These are phyloP conservation scores for Vitis labrusca DNA, from an alignment of 164 flowering plant species.

Conservation along the genomic window DNA sequence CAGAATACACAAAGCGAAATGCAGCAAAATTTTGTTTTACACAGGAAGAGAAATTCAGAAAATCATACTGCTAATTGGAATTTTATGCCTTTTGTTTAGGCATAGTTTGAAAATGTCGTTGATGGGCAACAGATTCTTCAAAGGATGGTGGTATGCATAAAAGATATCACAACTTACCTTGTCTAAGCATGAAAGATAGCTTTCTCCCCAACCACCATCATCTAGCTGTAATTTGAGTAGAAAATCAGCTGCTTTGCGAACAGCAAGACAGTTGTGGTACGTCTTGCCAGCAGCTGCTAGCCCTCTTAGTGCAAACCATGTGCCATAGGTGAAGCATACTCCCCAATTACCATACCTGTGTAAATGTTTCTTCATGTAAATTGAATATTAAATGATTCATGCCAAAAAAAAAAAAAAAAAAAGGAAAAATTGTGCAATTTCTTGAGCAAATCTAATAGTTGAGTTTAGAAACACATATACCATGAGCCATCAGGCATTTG, in stretches of 20 bases:
- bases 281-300: conserved; percentile 38
- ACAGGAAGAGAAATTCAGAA: too few relatives aligned
- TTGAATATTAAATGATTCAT: too few relatives aligned
- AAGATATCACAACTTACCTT: conserved; percentile 23
- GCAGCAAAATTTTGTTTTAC: too few relatives aligned
- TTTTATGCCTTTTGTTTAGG: too few relatives aligned
- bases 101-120: too few relatives aligned
- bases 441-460: too few relatives aligned
- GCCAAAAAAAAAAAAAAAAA: too few relatives aligned
- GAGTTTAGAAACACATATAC: conserved; percentile 10
- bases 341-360: conserved; percentile 61
- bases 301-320: conserved; percentile 47
- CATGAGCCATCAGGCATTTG: conserved; percentile 51
- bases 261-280: conserved; percentile 31
- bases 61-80: too few relatives aligned
- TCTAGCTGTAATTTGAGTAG: conserved; percentile 29
- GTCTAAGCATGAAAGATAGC: conserved; percentile 38
- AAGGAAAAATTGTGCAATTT: too few relatives aligned
- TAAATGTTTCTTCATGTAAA: not conserved
- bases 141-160: not conserved
- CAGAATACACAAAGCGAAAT: too few relatives aligned
- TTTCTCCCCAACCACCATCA: conserved; percentile 59
- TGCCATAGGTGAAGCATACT: conserved; percentile 18
- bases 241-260: conserved; percentile 40
- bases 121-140: too few relatives aligned